Evolutionary conservation across 495 filamentous ascomycete species (phyloP), one percentile per base, ranked within the genome.

Genomic region (Podospora anserina): DNA sequence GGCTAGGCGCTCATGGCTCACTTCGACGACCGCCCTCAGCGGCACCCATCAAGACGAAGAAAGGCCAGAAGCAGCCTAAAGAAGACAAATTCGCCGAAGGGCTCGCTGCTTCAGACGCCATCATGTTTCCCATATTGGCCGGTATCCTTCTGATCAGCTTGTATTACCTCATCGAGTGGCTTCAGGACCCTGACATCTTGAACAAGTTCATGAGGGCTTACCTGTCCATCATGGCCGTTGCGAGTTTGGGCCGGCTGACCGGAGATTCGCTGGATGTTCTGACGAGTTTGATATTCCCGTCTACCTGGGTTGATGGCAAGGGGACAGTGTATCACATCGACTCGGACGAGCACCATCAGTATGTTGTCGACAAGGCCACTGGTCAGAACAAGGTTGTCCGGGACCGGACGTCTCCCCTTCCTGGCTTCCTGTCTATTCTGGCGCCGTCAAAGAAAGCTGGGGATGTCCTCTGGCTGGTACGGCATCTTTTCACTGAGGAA

Each of bases 91-190:
- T 86, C 63, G 87, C 92, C 78, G 93, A 97, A 70, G 91, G 91
- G 1, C 78, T 99, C 39, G 81, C 83, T 20, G 90, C 92, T 3
- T 89, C 86, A 0, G 95, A 98, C 80, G 95, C 93, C 39, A 83
- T 98, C 70, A 81, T 95, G 78, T 90, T 97, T 63, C 95, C 95
- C 7, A 70, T 97, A n/a, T 79, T 91, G 44, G 94, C 93, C 9
- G 95, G 89, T 5, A 68, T 80, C 2, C 87, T 89, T 0, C 86
- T 99, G 11, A 83, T 89, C 32, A 89, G 88, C 0, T 83, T 99
- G 15, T 98, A 97, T 79, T 87, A 94, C 73, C 82, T 97, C 64
- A 92, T 98, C 76, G 92, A 96, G 73, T 96, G 89, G 85, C 84
- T 96, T 28, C 85, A 95, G 70, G 91, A 96, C 72, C 88, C 94